phyloP scores from a whole-genome alignment of 768 basidiomycete species.

The Porphyrellus cyaneotinctus region DNA sequence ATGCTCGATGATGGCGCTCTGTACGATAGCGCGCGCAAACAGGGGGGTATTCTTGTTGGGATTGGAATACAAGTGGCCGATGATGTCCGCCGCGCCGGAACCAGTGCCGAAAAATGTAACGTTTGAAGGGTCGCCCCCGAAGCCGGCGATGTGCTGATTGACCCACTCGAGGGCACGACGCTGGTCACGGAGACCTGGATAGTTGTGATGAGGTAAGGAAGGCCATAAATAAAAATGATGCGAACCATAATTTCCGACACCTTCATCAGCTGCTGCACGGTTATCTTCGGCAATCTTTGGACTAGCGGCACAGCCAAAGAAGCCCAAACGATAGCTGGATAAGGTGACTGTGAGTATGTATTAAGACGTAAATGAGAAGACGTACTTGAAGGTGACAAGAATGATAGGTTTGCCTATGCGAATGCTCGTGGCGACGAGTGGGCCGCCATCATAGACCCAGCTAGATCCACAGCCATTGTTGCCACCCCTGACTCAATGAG shows the following conservation, averaged over 20 bases:
- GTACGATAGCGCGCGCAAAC: slow-evolving; percentile 73
- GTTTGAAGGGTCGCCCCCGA: slow-evolving; percentile 61
- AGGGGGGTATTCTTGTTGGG: slow-evolving; percentile 56
- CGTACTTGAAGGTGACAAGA: slow-evolving; percentile 74
- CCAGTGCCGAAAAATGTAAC: slow-evolving; percentile 42
- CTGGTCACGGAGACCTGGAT: slow-evolving; percentile 59
- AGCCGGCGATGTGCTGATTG: slow-evolving; percentile 52
- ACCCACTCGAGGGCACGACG: slow-evolving; percentile 62
- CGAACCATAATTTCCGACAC: slow-evolving; percentile 75
- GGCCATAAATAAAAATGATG: slow-evolving; percentile 1
- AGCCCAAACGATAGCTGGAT: slow-evolving; percentile 67
- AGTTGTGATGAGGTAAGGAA: slow-evolving; percentile 3
- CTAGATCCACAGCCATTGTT: slow-evolving; percentile 70
- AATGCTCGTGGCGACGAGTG: slow-evolving; percentile 66
- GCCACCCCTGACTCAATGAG: slow-evolving; percentile 51
- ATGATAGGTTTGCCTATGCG: slow-evolving; percentile 60
- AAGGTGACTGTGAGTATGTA: slow-evolving; percentile 8
- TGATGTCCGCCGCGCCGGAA: slow-evolving; percentile 49
- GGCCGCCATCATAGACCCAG: slow-evolving; percentile 75
- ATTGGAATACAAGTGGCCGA: slow-evolving; percentile 59
- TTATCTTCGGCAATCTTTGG: slow-evolving; percentile 66
- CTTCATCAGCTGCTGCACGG: slow-evolving; percentile 56
- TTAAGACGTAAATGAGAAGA: slow-evolving; percentile 19
- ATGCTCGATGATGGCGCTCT: slow-evolving; percentile 63
- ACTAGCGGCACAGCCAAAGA: slow-evolving; percentile 74